Base-by-base conservation (phyloP, 305 asterid genomes). In the Fraxinus ornus region DNA sequence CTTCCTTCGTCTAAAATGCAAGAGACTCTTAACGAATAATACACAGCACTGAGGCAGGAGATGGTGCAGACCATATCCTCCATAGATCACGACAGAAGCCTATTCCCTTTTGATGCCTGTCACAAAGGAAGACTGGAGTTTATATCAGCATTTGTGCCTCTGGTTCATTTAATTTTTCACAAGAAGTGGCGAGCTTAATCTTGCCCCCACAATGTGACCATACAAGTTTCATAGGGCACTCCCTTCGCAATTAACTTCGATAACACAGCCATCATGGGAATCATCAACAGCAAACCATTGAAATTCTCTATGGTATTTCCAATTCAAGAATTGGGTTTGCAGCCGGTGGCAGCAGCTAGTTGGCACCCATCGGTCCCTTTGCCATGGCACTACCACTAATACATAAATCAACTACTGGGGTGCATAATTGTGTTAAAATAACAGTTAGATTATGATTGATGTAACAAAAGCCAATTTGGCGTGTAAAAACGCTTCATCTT, bases 281-380 rank as follows among this genome's bases (percentile, higher is more conserved):
- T 24, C 7, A 57, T 19, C 75, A 33, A 21, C 75, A 78, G 57
- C 47, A 78, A 60, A 78, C 75, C 7, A 62, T 78, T 12, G 75
- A 78, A 5, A 70, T 35, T 12, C 57, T 78, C n/a, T 78, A 33
- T n/a, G 75, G 33, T 60, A 57, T 78, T n/a, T 39, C 73, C 32
- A 62, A 35, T 12, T 60, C 70, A 35, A 49, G 33, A 49, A 10
- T 77, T 22, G 72, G 80, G 80, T 77, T 77, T 52, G 71, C 24
- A 57, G 33, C 66, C n/a, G 12, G 71, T 12, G 80, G 68, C 10
- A 47, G 70, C 60, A 62, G 28, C 71, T 62, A n/a, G 64, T 55
- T 55, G 64, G 64, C 64, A 55, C 26, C 64, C 66, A 3, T 57
- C 12, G 8, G 28, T 7, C 68, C 68, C 68, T 21, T 52, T n/a